phyloP scores from a whole-genome alignment of 2,329 filamentous ascomycete genomes.

The Neoascochyta sp. region DNA sequence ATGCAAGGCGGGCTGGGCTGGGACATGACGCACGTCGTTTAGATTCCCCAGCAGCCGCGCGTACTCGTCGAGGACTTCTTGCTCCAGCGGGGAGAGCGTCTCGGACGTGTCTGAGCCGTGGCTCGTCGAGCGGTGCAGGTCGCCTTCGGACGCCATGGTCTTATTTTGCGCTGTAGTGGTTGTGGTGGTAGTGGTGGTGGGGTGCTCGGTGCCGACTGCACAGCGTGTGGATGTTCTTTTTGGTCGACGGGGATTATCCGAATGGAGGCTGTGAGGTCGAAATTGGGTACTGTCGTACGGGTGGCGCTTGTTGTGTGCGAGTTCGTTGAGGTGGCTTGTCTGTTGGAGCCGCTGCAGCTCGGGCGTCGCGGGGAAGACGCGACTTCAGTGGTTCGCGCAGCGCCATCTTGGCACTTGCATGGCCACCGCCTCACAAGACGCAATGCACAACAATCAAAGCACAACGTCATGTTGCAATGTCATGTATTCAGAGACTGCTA shows the following conservation, averaged over 20 bases:
- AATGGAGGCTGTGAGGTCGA: too few species aligned
- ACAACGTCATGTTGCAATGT: too few species aligned
- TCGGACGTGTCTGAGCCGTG: slow-evolving; percentile 17
- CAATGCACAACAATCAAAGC: too few species aligned
- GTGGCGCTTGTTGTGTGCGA: too few species aligned
- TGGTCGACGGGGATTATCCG: too few species aligned
- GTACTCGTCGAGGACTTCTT: slow-evolving; percentile 94
- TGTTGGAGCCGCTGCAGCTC: too few species aligned
- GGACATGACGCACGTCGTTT: slow-evolving; percentile 76
- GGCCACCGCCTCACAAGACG: neutral
- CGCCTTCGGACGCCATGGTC: slow-evolving; percentile 17
- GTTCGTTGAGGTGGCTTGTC: too few species aligned
- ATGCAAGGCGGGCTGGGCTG: too few species aligned
- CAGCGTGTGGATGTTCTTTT: too few species aligned
- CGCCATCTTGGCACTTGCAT: slow-evolving; percentile 3
- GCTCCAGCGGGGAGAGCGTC: slow-evolving; percentile 71
- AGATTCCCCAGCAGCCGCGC: slow-evolving; percentile 82
- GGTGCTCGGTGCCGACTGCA: neutral
- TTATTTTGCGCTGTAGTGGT: neutral
- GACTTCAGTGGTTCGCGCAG: slow-evolving; percentile 12
- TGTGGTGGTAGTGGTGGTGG: neutral
- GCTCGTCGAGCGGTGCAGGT: slow-evolving; percentile 10
- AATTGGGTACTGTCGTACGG: too few species aligned
- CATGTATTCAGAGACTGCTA: too few species aligned
- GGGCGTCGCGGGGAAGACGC: slow-evolving; percentile 21